Percentiles rank a stretch among this genome's conserved stretches.
Evolutionary conservation across 768 basidiomycete genomes (phyloP).

Genomic region (Chalciporus piperatus): DNA sequence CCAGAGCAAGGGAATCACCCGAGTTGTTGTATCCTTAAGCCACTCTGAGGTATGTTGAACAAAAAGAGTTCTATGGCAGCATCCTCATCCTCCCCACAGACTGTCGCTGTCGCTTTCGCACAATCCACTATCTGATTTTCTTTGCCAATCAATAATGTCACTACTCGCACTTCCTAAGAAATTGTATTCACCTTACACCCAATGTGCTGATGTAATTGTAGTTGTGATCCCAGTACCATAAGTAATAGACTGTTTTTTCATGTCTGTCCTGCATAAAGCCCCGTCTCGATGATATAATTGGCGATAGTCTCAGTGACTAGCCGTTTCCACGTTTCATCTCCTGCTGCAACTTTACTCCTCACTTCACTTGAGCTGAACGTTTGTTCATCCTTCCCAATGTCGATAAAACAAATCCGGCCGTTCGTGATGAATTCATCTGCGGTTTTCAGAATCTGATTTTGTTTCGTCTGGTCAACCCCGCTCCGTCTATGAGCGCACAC

Average conservation of each 20-base stretch:
- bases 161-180: not conserved
- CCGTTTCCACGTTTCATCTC: slow-evolving; percentile 39
- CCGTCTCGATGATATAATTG: slow-evolving; percentile 48
- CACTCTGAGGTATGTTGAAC: slow-evolving; percentile 81
- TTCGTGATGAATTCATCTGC: slow-evolving; percentile 50
- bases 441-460: slow-evolving; percentile 28
- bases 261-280: slow-evolving; percentile 38
- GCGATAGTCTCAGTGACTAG: slow-evolving; percentile 48
- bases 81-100: slow-evolving; percentile 42
- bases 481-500: slow-evolving; percentile 60
- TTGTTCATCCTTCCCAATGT: slow-evolving; percentile 55
- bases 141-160: not conserved
- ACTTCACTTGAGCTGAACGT: slow-evolving; percentile 71
- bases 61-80: not conserved
- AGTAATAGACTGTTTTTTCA: slow-evolving; percentile 6
- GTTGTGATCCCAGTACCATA: slow-evolving; percentile 8
- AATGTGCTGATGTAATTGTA: slow-evolving; percentile 1
- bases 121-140: slow-evolving; percentile 49
- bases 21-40: slow-evolving; percentile 80
- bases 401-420: slow-evolving; percentile 55
- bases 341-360: slow-evolving; percentile 32
- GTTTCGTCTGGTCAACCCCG: slow-evolving; percentile 16
- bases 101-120: slow-evolving; percentile 84
- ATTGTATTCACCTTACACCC: slow-evolving; percentile 4
- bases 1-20: slow-evolving; percentile 64